Base-by-base conservation (phyloP, 2,329 filamentous ascomycete genomes). In the Coccinonectria pachysandricola region DNA sequence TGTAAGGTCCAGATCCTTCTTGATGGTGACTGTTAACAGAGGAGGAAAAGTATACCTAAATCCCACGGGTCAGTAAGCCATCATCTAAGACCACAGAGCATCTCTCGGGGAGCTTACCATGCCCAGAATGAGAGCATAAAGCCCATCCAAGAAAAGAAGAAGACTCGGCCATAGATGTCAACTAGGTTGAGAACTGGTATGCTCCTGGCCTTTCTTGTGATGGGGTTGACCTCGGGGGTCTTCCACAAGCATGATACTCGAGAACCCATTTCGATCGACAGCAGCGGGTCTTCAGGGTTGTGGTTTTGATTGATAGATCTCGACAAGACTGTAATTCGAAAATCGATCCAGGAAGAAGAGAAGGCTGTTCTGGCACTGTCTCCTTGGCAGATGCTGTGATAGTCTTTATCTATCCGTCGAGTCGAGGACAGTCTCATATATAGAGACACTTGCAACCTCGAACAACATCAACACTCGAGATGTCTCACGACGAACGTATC, bases 41-140 rank as follows among this genome's bases (percentile, higher is more conserved):
- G 86, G 86, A 38, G 86, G 83, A 55, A 93, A 94, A 2, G 86
- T 81, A 61, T 92, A 93, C 53, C 53, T 54, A 17, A 19, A 16
- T 12, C 15, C 10, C n/a, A n/a, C n/a, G 7, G 11, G 32, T 46
- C 19, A 47, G 29, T 22, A 25, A 8, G 31, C 14, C 21, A 26
- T 22, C 21, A 21, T 5, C 9, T 11, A 16, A 15, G 20, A 15
- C 5, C 19, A 26, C 4, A 14, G 7, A 15, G 5, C 17, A 12
- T 17, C 10, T 14, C 32, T 37, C 21, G 32, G 14, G 17, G 3
- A 15, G 41, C 50, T 34, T 31, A 56, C 81, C 81, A 94, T 8
- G 83, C 86, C 68, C 84, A 83, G 57, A 93, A 94, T 6, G 82
- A 79, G 27, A 88, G 71, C 68, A 91, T 76, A 55, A 91, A 91